These are phyloP conservation scores for Tuber borchii DNA, from an alignment of 495 filamentous ascomycete species.

Conservation along the genomic window DNA sequence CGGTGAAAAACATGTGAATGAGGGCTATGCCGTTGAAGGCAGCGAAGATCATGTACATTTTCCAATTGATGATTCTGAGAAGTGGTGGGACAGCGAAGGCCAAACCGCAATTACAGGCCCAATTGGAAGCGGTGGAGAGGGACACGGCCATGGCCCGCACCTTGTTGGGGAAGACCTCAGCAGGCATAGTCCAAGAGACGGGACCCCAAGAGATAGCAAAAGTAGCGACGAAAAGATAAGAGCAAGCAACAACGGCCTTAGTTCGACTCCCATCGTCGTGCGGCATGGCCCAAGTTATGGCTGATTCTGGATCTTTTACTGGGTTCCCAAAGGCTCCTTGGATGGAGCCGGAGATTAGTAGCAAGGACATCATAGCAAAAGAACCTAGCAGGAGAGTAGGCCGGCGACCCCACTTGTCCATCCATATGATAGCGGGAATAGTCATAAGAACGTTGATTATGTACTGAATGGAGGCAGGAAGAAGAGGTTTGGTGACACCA, in stretches of 20 bases:
- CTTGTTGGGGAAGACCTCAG: conserved; percentile 61
- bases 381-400: conserved; percentile 51
- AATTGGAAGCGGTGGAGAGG: conserved; percentile 59
- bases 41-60: conserved; percentile 50
- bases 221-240: conserved; percentile 60
- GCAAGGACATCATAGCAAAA: conserved; percentile 50
- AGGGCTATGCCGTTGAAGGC: conserved; percentile 51
- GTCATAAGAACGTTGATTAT: conserved; percentile 67
- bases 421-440: conserved; percentile 54
- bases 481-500: conserved; percentile 57
- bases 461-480: conserved; percentile 70
- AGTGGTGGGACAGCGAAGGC: conserved; percentile 49
- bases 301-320: conserved; percentile 45
- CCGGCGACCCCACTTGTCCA: conserved; percentile 53
- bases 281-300: conserved; percentile 54
- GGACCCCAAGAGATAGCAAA: conserved; percentile 59
- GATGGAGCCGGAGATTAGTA: conserved; percentile 54
- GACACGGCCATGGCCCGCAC: conserved; percentile 62
- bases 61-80: conserved; percentile 53
- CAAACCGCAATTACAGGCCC: conserved; percentile 47
- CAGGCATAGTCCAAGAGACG: conserved; percentile 58
- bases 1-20: conserved; percentile 57
- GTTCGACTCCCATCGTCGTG: conserved; percentile 47
- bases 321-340: conserved; percentile 54
- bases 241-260: conserved; percentile 56